Base-by-base conservation (phyloP, 2,329 filamentous ascomycete species). In the Colletotrichum costaricense region DNA sequence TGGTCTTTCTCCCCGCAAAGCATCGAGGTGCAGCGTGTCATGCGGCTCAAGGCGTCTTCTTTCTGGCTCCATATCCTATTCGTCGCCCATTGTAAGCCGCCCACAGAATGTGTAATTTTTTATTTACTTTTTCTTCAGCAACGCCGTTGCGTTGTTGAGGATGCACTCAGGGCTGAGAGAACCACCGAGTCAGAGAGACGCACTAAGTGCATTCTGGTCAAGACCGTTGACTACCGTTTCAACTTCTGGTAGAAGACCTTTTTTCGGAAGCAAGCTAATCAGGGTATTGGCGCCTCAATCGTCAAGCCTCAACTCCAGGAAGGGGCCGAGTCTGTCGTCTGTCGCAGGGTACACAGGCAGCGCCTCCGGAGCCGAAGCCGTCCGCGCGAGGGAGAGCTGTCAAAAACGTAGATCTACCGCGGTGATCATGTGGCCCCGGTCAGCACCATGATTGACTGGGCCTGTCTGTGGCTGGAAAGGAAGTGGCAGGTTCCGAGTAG, bases 401-500 rank as follows among this genome's bases (percentile, higher is more conserved):
- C 72, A 74, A 72, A 66, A 70, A 63, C 63, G 72, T 54, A 74
- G 72, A 74, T 74, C 72, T 67, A 73, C 72, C 69, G 72, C 58
- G 59, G 57, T 68, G 68, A 72, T 68, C 68, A 52, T 58, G 38
- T 68, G 69, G 35, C 67, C 71, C 58, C 68, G 52, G 72, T 73
- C 52, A 22, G 58, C 52, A 72, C 72, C 63, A 67, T 58, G 59
- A 38, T 63, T 64, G 72, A 73, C 60, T 72, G 63, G 69, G 58
- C 24, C 46, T 72, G 63, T 74, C 46, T 72, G 63, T 74, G 69
- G 63, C 57, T 72, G 69, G 58, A 70, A 49, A 66, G 71, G 71
- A 74, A 67, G 63, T 74, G 63, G 69, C 72, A 73, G 56, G 69
- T 67, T 74, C 72, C 72, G 72, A 68, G 72, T 74, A 74, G 72